These are phyloP conservation scores for Ceratobasidium sp. DNA, from an alignment of 1,284 basidiomycete genomes.

Conservation along the genomic window DNA sequence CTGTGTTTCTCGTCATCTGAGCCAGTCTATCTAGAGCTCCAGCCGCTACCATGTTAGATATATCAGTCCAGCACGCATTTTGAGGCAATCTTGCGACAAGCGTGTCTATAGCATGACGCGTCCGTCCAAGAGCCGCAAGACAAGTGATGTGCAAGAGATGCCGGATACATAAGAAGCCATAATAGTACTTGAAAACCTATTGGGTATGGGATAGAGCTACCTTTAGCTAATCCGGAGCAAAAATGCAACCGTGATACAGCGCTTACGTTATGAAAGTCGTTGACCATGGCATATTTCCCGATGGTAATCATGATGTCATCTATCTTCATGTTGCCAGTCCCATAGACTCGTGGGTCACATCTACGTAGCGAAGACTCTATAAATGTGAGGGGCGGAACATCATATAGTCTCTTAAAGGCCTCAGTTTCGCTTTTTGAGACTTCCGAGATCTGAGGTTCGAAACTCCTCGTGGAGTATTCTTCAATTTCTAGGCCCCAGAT, in stretches of 20 bases:
- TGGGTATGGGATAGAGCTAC: too few relatives aligned
- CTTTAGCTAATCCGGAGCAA: background rate
- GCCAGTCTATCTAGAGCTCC: background rate
- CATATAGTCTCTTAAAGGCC: background rate
- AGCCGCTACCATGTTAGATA: background rate
- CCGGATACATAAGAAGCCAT: background rate
- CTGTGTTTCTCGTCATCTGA: background rate
- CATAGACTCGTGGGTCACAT: background rate
- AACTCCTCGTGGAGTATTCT: too few relatives aligned
- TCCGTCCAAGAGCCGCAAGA: background rate
- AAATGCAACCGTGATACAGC: background rate
- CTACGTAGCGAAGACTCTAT: background rate
- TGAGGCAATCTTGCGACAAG: background rate
- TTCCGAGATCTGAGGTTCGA: too few relatives aligned
- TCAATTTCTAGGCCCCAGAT: too few relatives aligned
- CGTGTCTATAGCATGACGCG: background rate
- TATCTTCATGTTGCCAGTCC: too few relatives aligned
- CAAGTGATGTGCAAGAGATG: background rate
- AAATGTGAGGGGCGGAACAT: background rate
- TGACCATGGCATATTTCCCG: background rate
- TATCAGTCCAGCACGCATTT: background rate
- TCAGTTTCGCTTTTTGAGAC: background rate
- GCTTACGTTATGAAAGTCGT: background rate
- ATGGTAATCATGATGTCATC: background rate
- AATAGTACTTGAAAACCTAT: slow-evolving; percentile 6